These are phyloP conservation scores for Calonectria pseudoturangicola DNA, from an alignment of 2,329 filamentous ascomycete genomes.

Conservation along the genomic window DNA sequence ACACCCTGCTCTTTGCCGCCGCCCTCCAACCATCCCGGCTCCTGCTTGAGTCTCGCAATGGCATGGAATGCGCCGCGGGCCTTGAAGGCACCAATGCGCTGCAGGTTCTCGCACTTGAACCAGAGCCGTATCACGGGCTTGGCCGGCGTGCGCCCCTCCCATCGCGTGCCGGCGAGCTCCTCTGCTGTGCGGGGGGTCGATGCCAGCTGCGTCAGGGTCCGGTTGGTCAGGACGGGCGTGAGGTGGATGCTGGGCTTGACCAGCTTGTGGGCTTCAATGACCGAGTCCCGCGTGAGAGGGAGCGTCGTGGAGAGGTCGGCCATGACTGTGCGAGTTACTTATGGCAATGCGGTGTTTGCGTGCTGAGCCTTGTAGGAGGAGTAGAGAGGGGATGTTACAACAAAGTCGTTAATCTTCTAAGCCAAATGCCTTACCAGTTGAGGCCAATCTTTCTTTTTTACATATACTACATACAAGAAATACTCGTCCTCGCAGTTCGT, in stretches of 20 bases:
- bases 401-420: no score
- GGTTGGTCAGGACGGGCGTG: slow-evolving; percentile 89
- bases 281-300: slow-evolving; percentile 83
- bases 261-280: slow-evolving; percentile 81
- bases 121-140: slow-evolving; percentile 82
- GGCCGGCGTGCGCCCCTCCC: slow-evolving; percentile 74
- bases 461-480: not conserved
- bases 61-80: slow-evolving; percentile 93
- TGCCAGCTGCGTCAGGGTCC: slow-evolving; percentile 83
- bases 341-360: slow-evolving; percentile 8
- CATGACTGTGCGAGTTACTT: slow-evolving; percentile 61
- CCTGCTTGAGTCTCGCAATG: slow-evolving; percentile 79
- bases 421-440: no score
- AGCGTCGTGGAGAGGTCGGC: slow-evolving; percentile 72
- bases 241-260: slow-evolving; percentile 86
- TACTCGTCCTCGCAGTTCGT: not conserved
- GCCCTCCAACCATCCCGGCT: slow-evolving; percentile 76
- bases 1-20: slow-evolving; percentile 81
- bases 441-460: not conserved
- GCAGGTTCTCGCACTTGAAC: slow-evolving; percentile 97
- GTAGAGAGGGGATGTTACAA: no score
- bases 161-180: slow-evolving; percentile 73
- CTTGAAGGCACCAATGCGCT: slow-evolving; percentile 95
- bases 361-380: no score
- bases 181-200: slow-evolving; percentile 78